Evolutionary conservation across 768 basidiomycete genomes (phyloP).

Genomic region (Hirschioporus abietinus): DNA sequence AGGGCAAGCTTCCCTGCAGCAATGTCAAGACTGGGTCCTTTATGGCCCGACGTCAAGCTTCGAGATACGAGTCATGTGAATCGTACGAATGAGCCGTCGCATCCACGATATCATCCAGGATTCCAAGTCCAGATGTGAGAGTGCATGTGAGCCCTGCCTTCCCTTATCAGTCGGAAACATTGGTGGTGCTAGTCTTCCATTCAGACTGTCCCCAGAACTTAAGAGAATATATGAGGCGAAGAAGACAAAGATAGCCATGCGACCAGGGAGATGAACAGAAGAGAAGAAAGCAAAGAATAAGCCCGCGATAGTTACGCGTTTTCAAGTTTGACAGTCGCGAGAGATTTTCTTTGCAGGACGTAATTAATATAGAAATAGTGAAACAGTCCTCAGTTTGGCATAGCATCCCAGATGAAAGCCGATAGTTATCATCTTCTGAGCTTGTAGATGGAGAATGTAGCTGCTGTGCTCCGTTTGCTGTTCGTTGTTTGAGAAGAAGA

Average conservation of each 20-base stretch:
- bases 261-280: not conserved
- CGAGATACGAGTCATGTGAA: not conserved
- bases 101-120: not conserved
- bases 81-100: too few species aligned
- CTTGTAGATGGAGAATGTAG: not conserved
- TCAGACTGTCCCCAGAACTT: not conserved
- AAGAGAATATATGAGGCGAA: not conserved
- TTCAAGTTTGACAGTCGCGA: not conserved
- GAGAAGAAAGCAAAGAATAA: not conserved
- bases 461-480: not conserved
- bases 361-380: not conserved
- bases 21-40: not conserved
- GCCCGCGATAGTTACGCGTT: not conserved
- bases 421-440: not conserved
- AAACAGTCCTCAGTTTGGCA: not conserved
- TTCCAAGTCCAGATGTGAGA: not conserved
- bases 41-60: not conserved
- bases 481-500: too few species aligned
- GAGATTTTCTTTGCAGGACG: not conserved
- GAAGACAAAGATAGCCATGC: not conserved
- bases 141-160: not conserved
- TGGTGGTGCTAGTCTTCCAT: not conserved
- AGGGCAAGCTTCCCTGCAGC: not conserved
- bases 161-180: not conserved
- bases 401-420: not conserved